These are phyloP conservation scores for Ophiostoma australiae DNA, from an alignment of 2,329 filamentous ascomycete genomes.

Conservation along the genomic window DNA sequence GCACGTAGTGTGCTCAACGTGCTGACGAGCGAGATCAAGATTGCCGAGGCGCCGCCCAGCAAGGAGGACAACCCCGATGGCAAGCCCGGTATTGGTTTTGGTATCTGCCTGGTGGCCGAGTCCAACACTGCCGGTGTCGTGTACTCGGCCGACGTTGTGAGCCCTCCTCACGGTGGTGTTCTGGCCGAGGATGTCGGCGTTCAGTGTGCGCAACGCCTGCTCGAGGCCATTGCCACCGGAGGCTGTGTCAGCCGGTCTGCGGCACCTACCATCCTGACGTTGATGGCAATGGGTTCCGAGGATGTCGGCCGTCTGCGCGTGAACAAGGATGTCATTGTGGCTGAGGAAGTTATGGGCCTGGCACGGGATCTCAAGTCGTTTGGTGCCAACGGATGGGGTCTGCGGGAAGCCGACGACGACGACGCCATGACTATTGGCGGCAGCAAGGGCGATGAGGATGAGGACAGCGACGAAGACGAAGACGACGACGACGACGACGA, in stretches of 20 bases:
- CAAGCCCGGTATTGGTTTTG: conserved; percentile 83
- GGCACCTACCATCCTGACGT: conserved; percentile 67
- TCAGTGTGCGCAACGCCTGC: conserved; percentile 79
- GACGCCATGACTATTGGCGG: conserved; percentile 59
- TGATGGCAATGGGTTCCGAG: conserved; percentile 98
- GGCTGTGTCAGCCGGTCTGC: conserved; percentile 74
- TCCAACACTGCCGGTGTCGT: conserved; percentile 70
- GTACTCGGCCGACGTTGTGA: conserved; percentile 79
- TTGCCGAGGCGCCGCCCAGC: conserved; percentile 55
- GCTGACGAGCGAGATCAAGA: conserved; percentile 81
- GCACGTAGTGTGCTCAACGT: conserved; percentile 82
- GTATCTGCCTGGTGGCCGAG: conserved; percentile 84
- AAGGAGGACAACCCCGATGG: conserved; percentile 57
- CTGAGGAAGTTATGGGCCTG: conserved; percentile 72
- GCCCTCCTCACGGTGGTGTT: conserved; percentile 71
- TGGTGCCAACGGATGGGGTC: conserved; percentile 83
- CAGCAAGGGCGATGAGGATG: conserved; percentile 55
- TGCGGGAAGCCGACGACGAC: conserved; percentile 66
- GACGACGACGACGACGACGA: conserved; percentile 47
- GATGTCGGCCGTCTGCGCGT: conserved; percentile 85
- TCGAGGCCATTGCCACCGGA: conserved; percentile 76
- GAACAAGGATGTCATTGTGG: conserved; percentile 74
- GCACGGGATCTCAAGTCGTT: conserved; percentile 84
- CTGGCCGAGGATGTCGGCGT: conserved; percentile 88
- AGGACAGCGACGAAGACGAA: conserved; percentile 40